phyloP scores from a whole-genome alignment of 495 filamentous ascomycete species.

The Xylaria longipes region DNA sequence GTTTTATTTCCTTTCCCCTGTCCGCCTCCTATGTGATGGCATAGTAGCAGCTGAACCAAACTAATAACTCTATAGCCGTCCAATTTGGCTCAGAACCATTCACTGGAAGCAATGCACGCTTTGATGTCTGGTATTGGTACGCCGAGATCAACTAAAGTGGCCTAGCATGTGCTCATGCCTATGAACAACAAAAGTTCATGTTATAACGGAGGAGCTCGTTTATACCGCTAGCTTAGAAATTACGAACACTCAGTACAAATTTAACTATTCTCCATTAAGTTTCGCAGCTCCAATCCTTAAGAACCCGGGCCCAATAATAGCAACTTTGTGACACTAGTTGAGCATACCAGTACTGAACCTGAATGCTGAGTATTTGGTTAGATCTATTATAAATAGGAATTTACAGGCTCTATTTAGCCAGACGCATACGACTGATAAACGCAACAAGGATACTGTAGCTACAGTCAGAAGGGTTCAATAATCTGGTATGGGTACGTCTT shows the following conservation, averaged over 20 bases:
- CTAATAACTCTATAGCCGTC: constrained; percentile 9
- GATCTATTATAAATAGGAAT: neutral
- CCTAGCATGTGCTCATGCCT: neutral
- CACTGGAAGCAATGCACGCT: constrained; percentile 19
- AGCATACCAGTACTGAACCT: neutral
- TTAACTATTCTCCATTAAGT: neutral
- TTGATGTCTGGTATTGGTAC: constrained; percentile 21
- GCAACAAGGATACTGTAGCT: neutral
- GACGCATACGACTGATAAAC: neutral
- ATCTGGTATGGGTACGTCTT: neutral
- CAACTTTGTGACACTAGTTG: neutral
- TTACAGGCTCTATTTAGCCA: neutral
- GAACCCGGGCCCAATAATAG: neutral
- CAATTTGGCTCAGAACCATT: constrained; percentile 21
- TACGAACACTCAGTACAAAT: neutral
- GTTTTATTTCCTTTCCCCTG: constrained; percentile 22
- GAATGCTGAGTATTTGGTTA: neutral
- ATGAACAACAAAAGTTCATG: neutral
- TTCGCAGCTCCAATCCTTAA: neutral
- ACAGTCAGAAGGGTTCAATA: neutral
- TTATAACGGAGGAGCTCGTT: neutral
- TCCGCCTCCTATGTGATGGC: neutral
- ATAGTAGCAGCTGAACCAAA: neutral
- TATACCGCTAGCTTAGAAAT: neutral
- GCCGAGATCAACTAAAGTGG: constrained; percentile 21